These are phyloP conservation scores for Fusarium odoratissimum DNA, from an alignment of 2,329 filamentous ascomycete species.

Conservation along the genomic window DNA sequence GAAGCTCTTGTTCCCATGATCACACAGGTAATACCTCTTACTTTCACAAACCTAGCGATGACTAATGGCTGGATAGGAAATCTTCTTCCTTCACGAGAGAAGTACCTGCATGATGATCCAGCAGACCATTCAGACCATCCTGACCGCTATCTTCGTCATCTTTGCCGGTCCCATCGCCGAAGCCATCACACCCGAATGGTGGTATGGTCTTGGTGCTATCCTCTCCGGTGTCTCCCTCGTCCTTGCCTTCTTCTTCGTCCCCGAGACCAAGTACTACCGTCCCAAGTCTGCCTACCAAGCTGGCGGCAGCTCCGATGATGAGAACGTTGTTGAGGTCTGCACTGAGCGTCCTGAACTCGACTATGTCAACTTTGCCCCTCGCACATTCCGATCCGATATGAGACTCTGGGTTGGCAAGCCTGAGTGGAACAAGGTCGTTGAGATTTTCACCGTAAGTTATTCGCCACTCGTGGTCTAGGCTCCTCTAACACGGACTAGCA, in stretches of 20 bases:
- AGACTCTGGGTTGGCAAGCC: conserved; percentile 37
- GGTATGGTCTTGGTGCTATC: conserved; percentile 16
- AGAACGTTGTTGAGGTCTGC: conserved; percentile 11
- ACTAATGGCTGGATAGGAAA: conserved; percentile 19
- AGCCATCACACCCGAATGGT: conserved; percentile 16
- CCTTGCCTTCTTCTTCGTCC: conserved; percentile 16
- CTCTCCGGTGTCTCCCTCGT: conserved; percentile 8
- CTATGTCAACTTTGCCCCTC: conserved; percentile 32
- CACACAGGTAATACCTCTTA: neutral
- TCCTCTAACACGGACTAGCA: conserved; percentile 15
- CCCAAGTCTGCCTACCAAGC: conserved; percentile 13
- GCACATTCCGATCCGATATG: conserved; percentile 38
- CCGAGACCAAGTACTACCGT: conserved; percentile 17
- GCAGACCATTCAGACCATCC: conserved; percentile 35
- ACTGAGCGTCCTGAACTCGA: conserved; percentile 34
- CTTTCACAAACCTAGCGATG: fast-evolving
- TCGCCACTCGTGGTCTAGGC: neutral
- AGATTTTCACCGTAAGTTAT: conserved; percentile 23
- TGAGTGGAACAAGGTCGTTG: conserved; percentile 25
- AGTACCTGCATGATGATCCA: conserved; percentile 38
- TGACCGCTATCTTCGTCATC: conserved; percentile 22
- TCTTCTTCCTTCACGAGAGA: conserved; percentile 39
- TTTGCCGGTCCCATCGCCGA: conserved; percentile 16
- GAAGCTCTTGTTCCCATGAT: conserved; percentile 30
- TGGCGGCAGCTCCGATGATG: conserved; percentile 6